These are phyloP conservation scores for Claviceps paspali DNA, from an alignment of 2,329 filamentous ascomycete genomes.

Conservation along the genomic window DNA sequence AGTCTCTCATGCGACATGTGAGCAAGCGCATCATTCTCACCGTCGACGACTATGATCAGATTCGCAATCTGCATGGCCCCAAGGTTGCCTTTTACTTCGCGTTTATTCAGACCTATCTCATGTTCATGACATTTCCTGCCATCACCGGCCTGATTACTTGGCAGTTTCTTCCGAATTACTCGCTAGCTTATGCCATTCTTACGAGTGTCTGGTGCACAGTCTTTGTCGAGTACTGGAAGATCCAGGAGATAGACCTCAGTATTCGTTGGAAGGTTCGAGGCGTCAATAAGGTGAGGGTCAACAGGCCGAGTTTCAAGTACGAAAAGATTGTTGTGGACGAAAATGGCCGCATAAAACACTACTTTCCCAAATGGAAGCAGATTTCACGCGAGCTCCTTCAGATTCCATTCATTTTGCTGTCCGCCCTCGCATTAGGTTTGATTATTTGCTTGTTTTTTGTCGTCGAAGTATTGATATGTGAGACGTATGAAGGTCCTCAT, in stretches of 20 bases:
- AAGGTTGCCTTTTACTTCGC: conserved; percentile 64
- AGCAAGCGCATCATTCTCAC: conserved; percentile 36
- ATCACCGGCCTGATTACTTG: conserved; percentile 52
- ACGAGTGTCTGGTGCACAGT: conserved; percentile 57
- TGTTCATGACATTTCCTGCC: conserved; percentile 56
- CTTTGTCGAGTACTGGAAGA: conserved; percentile 70
- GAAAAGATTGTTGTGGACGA: conserved; percentile 47
- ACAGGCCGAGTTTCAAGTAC: conserved; percentile 47
- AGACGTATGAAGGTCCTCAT: conserved; percentile 55
- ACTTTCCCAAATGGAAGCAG: conserved; percentile 51
- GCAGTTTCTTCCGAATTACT: conserved; percentile 55
- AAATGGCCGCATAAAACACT: conserved; percentile 43
- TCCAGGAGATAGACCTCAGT: conserved; percentile 54
- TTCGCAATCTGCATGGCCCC: conserved; percentile 47
- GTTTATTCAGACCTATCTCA: conserved; percentile 64
- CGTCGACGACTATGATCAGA: conserved; percentile 37
- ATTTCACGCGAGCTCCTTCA: conserved; percentile 51
- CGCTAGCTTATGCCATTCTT: conserved; percentile 49
- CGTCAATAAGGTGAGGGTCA: conserved; percentile 50
- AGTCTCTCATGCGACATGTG: conserved; percentile 39
- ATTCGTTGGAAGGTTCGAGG: conserved; percentile 60
- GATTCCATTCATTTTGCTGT: conserved; percentile 50
- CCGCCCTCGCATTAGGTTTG: conserved; percentile 42
- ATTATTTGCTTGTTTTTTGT: conserved; percentile 57
- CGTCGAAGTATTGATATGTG: conserved; percentile 60